Base-by-base conservation (phyloP, 1,284 basidiomycete genomes). In the Apiotrichum veenhuisii region DNA sequence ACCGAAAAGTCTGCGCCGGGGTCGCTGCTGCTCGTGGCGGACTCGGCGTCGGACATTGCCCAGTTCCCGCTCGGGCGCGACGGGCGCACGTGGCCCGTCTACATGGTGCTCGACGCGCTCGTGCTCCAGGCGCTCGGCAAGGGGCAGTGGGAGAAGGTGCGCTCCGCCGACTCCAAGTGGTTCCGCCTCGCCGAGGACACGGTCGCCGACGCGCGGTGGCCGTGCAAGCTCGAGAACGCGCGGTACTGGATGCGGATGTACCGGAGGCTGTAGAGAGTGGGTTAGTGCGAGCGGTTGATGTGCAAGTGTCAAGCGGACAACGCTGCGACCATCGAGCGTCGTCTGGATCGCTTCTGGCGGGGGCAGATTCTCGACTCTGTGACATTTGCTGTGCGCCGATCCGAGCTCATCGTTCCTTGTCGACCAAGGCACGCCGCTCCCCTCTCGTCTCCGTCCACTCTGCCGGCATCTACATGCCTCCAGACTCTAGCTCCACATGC, bases 241-340 rank as follows among this genome's bases (percentile, higher is more conserved):
- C 69, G 77, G 62, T 79, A 77, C 61, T 75, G 76, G 73, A 66
- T 70, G 50, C 63, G 77, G 51, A 52, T 77, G 60, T 78, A 77
- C 55, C 62, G 68, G 20, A 20, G 40, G 9, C 10, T 41, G 20
- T 41, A 38, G 37, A 18, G 12, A 17, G 37, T 9, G 17, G 37
- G 17, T 15, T 38, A 18, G n/a, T n/a, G n/a, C n/a, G n/a, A n/a
- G n/a, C n/a, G n/a, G n/a, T n/a, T n/a, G n/a, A n/a, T n/a, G n/a
- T n/a, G n/a, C n/a, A n/a, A n/a, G n/a, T n/a, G n/a, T n/a, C n/a
- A n/a, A n/a, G n/a, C n/a, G n/a, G n/a, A n/a, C n/a, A n/a, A n/a
- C n/a, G n/a, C n/a, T n/a, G n/a, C n/a, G n/a, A n/a, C n/a, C n/a
- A n/a, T n/a, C n/a, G n/a, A n/a, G n/a, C n/a, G n/a, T n/a, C n/a